phyloP scores from a whole-genome alignment of 805 yeast genomes.

The Teunomyces lycoperdinae region DNA sequence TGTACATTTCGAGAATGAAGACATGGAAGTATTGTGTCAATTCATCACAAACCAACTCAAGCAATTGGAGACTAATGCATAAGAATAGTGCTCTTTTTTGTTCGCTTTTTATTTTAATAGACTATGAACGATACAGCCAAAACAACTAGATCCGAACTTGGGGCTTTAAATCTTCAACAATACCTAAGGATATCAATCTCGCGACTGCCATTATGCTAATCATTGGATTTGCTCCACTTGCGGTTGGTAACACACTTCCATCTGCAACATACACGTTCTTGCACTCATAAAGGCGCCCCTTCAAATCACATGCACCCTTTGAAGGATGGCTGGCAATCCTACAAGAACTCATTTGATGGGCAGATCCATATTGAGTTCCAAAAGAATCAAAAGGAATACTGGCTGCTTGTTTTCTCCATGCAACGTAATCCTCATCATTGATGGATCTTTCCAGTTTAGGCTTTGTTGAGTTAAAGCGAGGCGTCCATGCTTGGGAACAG shows the following conservation, averaged over 20 bases:
- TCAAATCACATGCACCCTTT: slow-evolving; percentile 24
- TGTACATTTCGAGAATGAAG: slow-evolving; percentile 18
- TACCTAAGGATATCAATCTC: slow-evolving; percentile 17
- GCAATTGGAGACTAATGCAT: slow-evolving; percentile 14
- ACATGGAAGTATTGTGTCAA: slow-evolving; percentile 23
- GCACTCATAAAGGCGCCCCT: slow-evolving; percentile 24
- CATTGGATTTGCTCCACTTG: slow-evolving; percentile 29
- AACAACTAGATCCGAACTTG: slow-evolving; percentile 1
- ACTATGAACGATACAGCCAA: neutral
- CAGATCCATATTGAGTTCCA: slow-evolving; percentile 28
- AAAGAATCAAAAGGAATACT: slow-evolving; percentile 25
- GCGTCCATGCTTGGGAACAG: slow-evolving; percentile 30
- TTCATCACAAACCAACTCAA: slow-evolving; percentile 26
- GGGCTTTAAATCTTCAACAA: slow-evolving; percentile 16
- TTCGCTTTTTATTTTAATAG: neutral
- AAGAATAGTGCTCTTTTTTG: neutral
- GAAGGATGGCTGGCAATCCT: slow-evolving; percentile 23
- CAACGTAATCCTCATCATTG: slow-evolving; percentile 42
- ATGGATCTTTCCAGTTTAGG: slow-evolving; percentile 38
- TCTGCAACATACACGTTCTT: slow-evolving; percentile 27
- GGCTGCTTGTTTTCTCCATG: slow-evolving; percentile 30
- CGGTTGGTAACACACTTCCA: slow-evolving; percentile 29
- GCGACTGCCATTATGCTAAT: slow-evolving; percentile 24
- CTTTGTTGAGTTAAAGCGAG: slow-evolving; percentile 33
- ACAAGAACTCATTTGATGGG: slow-evolving; percentile 29